Evolutionary conservation across 2,329 filamentous ascomycete genomes (phyloP), one percentile per base, ranked within the genome.

Genomic region (Phyllosticta citribraziliensis): DNA sequence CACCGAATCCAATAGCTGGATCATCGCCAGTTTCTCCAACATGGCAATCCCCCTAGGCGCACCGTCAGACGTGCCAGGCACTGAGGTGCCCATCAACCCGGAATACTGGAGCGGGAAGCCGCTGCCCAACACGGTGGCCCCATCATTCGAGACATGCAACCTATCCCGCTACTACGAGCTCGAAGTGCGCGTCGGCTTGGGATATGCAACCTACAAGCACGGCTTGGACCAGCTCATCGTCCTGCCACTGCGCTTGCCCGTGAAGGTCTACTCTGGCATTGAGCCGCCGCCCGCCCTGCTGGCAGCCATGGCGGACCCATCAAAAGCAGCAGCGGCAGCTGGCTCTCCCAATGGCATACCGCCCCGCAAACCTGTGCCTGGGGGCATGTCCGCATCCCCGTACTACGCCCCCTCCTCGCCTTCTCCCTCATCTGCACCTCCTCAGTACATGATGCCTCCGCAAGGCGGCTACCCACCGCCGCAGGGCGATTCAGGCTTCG

Each of bases 141-240:
- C 94, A 0, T 87, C 86, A 0, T 99, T 99, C 70, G 80, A 85
- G 56, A 90, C 91, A 1, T 99, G 94, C 75, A 97, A 97, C 72
- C 82, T 97, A 56, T 82, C 83, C 57, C 84, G 93, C 27, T 81
- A 78, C 57, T 97, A 99, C 72, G 88, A 92, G 70, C 76, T 99
- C 47, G 91, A 97, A 73, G 77, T 97, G 51, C 85, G 86, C 63
- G 78, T 96, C 8, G 91, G 91, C 1, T 73, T 97, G 47, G 85
- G 84, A 61, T 92, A 90, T 80, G 88, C 88, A 6, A 81, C 82
- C 30, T 79, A 82, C 57, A 77, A 77, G 56, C 75, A 73, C 62
- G 73, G 71, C 62, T 67, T 84, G 77, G 81, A 87, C n/a, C 89
- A 96, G 75, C 81, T 86, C 57, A 84, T 96, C 35, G 82, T 88